Evolutionary conservation across 306 rosid genomes (phyloP), one percentile per base, ranked within the genome.

Genomic region (Citrullus mucosospermus): DNA sequence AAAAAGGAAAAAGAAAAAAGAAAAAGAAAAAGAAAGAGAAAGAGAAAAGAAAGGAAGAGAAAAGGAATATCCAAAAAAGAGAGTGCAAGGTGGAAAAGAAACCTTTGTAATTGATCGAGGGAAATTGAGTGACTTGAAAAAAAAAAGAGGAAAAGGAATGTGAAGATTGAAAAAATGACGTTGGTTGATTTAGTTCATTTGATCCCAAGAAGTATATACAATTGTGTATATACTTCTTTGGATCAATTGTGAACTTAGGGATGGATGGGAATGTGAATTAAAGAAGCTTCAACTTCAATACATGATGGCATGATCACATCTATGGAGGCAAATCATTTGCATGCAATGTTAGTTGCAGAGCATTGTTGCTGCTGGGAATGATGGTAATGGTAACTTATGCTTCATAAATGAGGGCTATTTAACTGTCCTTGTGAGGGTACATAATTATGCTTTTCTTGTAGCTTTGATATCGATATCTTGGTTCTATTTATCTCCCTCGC

Each of bases 321-420:
- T 79, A 79, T 79, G 80, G 84, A 87, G 89, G 88, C 83, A 85
- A 80, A 83, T 83, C 77, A 78, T 83, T 84, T 82, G 87, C 88
- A 78, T 86, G 85, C 82, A 86, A 80, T 82, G 82, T 62, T 87
- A 86, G 89, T 86, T 82, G 81, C 85, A 81, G 84, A 83, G 87
- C 85, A 88, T 87, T 78, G 76, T 80, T 74, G 86, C 89, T 83
- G 86, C 88, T 84, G 75, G 88, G 85, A 86, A 68, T 85, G 89
- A 60, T 85, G 92, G 91, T 86, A 85, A 60, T 85, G 92, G 91
- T 86, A 85, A 80, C 60, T 85, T 85, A 81, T 88, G 81, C 87
- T 83, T 87, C 85, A 43, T 62, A 78, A 77, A 78, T 84, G 79
- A 80, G 78, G 85, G 85, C 83, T 85, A 66, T 85, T 84, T 84